Evolutionary conservation across 306 rosid species (phyloP), one percentile per base, ranked within the genome.

Genomic region (Rosa multiflora): DNA sequence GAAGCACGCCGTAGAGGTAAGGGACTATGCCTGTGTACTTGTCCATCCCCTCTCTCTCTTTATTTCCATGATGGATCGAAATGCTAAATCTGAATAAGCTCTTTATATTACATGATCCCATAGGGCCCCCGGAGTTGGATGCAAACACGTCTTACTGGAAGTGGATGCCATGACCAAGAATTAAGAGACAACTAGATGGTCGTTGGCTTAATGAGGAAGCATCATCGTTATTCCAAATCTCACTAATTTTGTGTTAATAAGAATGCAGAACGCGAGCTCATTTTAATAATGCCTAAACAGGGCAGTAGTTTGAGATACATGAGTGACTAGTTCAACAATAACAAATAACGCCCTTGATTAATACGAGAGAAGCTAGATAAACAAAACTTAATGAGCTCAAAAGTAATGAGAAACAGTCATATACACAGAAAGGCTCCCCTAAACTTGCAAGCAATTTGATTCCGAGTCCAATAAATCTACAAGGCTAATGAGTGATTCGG

Each of bases 391-490:
- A 70, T 10, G 72, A 76, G 69, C 70, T 35, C 40, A 15, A 69
- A 55, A 49, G 80, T 52, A 42, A 58, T 46, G 8, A 23, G 59
- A 51, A 52, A 48, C 63, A 70, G 35, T 58, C 48, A 52, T 68
- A 81, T 73, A 77, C 82, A 81, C 51, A 21, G 23, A 67, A 72
- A 67, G 42, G 72, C 72, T 55, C 80, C 61, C 56, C 29, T 76
- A 59, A 82, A 61, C 81, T 77, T n/a, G 76, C 56, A 77, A 77
- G 79, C 48, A 72, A 73, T 39, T 62, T 56, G 73, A 85, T 66
- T 77, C 51, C 62, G 66, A 67, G 73, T 76, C 81, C 80, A 82
- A 74, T 47, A 69, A 73, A 75, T 77, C 78, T 72, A 79, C 72
- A 82, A 4, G 62, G 29, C 76, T 69, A 61, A 37, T 10, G 13